Base-by-base conservation (phyloP, 805 yeast genomes). In the Kockiozyma suomiensis region DNA sequence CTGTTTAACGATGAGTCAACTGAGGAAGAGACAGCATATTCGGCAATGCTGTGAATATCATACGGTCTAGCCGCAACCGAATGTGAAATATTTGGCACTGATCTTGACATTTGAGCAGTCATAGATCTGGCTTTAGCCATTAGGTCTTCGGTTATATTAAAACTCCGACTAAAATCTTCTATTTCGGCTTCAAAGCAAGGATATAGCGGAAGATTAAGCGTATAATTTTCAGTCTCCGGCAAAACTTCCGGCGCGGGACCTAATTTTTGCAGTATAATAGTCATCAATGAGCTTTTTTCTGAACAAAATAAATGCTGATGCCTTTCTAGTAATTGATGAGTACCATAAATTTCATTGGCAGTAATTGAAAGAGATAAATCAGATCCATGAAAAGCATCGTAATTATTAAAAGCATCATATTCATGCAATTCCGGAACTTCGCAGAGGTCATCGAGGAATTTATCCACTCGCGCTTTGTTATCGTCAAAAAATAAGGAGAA, bases 391-490 rank as follows among this genome's bases (percentile, higher is more conserved):
- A 75, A 62, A 0, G 78, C 76, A 21, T 73, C 71, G 58, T 73
- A 75, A 62, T 74, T 76, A 59, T 74, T 78, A 65, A 74, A 68
- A 53, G 74, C 77, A 21, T 74, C 69, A 4, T 73, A 67, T 55
- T 75, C 78, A 63, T 72, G 71, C 53, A 75, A 75, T 57, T 75
- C 78, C 1, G 77, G 75, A 17, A 75, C 78, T 28, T 75, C 75
- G 56, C 78, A 75, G 41, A 75, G 61, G 17, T 69, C 74, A 54
- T 68, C 66, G 32, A 75, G 70, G 59, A 75, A 75, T 35, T 50
- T 43, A 53, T 69, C 69, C 58, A 75, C 69, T 12, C 70, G 66
- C 10, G 65, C 57, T 40, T 58, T 69, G 66, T 73, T 71, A 17
- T 58, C 62, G 25, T 69, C 71, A 15, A 73, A 63, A 52, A 73